Evolutionary conservation across 1,139 yeast species (phyloP).

Genomic region (Taphrina sp.): DNA sequence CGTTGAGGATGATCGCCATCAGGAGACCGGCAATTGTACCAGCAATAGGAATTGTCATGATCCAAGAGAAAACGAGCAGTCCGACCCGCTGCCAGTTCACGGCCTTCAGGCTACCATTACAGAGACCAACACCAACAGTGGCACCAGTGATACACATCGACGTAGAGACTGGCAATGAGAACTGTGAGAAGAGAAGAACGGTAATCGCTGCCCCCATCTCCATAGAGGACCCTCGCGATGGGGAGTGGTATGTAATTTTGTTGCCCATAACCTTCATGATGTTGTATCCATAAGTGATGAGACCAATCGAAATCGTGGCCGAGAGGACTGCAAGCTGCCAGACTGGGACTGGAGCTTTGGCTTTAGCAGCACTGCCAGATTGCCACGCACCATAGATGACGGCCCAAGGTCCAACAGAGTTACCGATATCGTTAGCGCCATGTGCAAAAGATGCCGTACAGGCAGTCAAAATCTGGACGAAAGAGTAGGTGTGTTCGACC

Average conservation of each 20-base stretch:
- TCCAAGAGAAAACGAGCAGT: constrained; percentile 73
- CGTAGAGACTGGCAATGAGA: constrained; percentile 69
- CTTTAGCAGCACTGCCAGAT: constrained; percentile 49
- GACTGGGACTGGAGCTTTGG: constrained; percentile 61
- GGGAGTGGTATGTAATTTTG: constrained; percentile 72
- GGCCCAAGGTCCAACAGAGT: constrained; percentile 74
- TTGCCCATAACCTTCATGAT: constrained; percentile 73
- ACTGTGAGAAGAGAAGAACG: constrained; percentile 71
- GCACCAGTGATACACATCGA: constrained; percentile 83
- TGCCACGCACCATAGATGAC: constrained; percentile 65
- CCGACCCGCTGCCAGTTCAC: constrained; percentile 77
- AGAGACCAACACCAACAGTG: constrained; percentile 70
- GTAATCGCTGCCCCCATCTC: constrained; percentile 80
- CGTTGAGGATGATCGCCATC: constrained; percentile 63
- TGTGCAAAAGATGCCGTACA: constrained; percentile 80
- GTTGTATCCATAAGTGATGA: constrained; percentile 71
- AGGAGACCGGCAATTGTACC: constrained; percentile 69
- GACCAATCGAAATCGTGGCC: constrained; percentile 63
- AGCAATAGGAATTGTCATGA: constrained; percentile 69
- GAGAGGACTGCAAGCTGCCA: constrained; percentile 75
- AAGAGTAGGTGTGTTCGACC: constrained; percentile 66
- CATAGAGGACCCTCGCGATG: constrained; percentile 74
- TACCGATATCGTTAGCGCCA: constrained; percentile 77
- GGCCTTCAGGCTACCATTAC: constrained; percentile 62
- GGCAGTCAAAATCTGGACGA: constrained; percentile 71